Conservation (phyloP, 2,329 filamentous ascomycete species). For the Diaporthe vexans region DNA sequence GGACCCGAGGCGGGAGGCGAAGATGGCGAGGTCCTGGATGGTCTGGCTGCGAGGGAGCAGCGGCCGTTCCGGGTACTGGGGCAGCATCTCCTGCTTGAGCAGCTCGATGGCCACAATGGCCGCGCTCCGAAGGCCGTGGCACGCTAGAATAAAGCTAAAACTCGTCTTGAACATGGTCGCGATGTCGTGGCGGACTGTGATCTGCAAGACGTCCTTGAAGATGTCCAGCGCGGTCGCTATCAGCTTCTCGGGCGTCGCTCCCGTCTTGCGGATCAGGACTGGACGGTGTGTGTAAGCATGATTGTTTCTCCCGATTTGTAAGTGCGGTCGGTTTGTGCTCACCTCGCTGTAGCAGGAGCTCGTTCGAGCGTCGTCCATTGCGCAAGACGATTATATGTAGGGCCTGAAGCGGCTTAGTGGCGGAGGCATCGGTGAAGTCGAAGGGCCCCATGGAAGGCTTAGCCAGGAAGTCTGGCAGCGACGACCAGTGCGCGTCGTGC, state of each 20-base stretch:
- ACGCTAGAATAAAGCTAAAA: constrained; percentile 49
- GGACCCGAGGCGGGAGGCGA: constrained; percentile 51
- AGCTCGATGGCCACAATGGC: constrained; percentile 54
- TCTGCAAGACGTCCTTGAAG: constrained; percentile 50
- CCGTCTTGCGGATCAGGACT: constrained; percentile 52
- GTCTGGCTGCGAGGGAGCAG: constrained; percentile 53
- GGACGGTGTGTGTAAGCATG: neutral
- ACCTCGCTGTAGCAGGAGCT: constrained; percentile 39
- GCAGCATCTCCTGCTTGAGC: constrained; percentile 50
- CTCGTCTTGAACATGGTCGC: constrained; percentile 52
- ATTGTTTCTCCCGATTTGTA: no score
- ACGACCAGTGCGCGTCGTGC: constrained; percentile 45
- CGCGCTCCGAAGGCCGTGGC: constrained; percentile 52
- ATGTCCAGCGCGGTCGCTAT: constrained; percentile 49
- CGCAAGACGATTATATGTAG: constrained; percentile 44
- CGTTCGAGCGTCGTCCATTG: constrained; percentile 44
- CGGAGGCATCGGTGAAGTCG: constrained; percentile 46
- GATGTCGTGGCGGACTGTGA: constrained; percentile 51
- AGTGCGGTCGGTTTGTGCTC: neutral
- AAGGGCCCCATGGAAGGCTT: constrained; percentile 41
- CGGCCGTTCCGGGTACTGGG: constrained; percentile 50
- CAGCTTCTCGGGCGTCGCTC: constrained; percentile 50
- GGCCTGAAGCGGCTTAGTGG: constrained; percentile 36
- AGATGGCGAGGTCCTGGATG: constrained; percentile 54
- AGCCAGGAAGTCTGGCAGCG: constrained; percentile 47